Evolutionary conservation across 768 basidiomycete species (phyloP).

Genomic region (Russula virescens): DNA sequence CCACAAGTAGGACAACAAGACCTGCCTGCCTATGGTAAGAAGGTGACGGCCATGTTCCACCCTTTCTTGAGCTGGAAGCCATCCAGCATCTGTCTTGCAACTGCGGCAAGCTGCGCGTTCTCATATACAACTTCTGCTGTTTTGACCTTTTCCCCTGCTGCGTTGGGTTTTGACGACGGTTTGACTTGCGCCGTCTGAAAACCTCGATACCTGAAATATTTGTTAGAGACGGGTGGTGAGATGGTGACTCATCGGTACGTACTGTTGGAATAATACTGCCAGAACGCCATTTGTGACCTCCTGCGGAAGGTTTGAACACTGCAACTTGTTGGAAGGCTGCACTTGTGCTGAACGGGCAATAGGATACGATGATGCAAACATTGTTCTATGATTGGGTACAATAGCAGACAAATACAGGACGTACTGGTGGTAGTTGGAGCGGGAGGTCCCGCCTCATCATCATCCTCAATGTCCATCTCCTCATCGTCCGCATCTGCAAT

Average conservation of each 20-base stretch:
- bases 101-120: constrained; percentile 61
- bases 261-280: constrained; percentile 89
- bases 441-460: constrained; percentile 48
- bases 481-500: constrained; percentile 66
- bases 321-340: constrained; percentile 38
- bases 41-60: constrained; percentile 77
- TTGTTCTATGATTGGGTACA: constrained; percentile 2
- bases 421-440: constrained; percentile 37
- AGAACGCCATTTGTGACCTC: constrained; percentile 87
- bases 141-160: constrained; percentile 63
- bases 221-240: not conserved
- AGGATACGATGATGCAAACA: constrained; percentile 23
- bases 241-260: constrained; percentile 33
- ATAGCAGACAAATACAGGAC: constrained; percentile 29
- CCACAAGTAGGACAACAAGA: constrained; percentile 9
- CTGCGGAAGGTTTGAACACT: constrained; percentile 83
- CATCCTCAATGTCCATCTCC: constrained; percentile 94
- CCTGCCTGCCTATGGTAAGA: constrained; percentile 38
- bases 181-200: constrained; percentile 67
- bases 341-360: constrained; percentile 42
- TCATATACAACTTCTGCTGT: constrained; percentile 80
- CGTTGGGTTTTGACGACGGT: constrained; percentile 61
- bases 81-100: constrained; percentile 77
- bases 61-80: constrained; percentile 84
- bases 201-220: constrained; percentile 64